A percentile compares a stretch with the other conserved stretches of the same genome.
Evolutionary conservation across 371 early-diverging fungal species (phyloP).

Genomic region (Coemansia sp.): DNA sequence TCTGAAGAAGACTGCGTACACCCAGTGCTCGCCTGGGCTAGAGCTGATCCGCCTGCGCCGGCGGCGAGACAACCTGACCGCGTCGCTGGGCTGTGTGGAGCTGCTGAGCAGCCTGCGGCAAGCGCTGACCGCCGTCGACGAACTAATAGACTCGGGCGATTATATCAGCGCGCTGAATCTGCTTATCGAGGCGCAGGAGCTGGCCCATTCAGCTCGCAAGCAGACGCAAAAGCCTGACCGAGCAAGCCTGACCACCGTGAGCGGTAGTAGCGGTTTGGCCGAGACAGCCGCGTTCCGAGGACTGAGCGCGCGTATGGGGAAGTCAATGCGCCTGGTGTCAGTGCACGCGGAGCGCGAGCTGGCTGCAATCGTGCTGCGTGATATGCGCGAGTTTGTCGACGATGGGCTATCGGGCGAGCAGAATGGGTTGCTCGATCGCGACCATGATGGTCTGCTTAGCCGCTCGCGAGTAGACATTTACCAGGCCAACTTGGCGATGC

Average conservation of each 20-base stretch:
- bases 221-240: not conserved
- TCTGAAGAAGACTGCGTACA: slow-evolving; percentile 64
- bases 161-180: slow-evolving; percentile 84
- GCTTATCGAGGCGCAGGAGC: slow-evolving; percentile 70
- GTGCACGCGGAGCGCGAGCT: slow-evolving; percentile 43
- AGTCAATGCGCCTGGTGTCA: slow-evolving; percentile 19
- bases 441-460: slow-evolving; percentile 5
- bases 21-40: slow-evolving; percentile 72
- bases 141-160: slow-evolving; percentile 72
- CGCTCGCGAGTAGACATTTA: slow-evolving; percentile 40
- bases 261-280: not conserved
- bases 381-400: slow-evolving; percentile 51
- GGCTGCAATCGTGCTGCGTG: slow-evolving; percentile 39
- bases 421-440: slow-evolving; percentile 2
- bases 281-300: slow-evolving; percentile 22
- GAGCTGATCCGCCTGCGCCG: slow-evolving; percentile 77
- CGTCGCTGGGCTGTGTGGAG: slow-evolving; percentile 65
- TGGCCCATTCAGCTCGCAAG: slow-evolving; percentile 10
- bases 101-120: slow-evolving; percentile 71
- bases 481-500: slow-evolving; percentile 37
- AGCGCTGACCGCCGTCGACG: slow-evolving; percentile 78
- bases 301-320: slow-evolving; percentile 17
- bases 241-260: not conserved
- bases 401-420: slow-evolving; percentile 34
- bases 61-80: slow-evolving; percentile 67